A percentile compares a stretch with the other conserved stretches of the same genome.
Conservation (phyloP, 2,329 filamentous ascomycete species). For the Cyphellophora europaea region DNA sequence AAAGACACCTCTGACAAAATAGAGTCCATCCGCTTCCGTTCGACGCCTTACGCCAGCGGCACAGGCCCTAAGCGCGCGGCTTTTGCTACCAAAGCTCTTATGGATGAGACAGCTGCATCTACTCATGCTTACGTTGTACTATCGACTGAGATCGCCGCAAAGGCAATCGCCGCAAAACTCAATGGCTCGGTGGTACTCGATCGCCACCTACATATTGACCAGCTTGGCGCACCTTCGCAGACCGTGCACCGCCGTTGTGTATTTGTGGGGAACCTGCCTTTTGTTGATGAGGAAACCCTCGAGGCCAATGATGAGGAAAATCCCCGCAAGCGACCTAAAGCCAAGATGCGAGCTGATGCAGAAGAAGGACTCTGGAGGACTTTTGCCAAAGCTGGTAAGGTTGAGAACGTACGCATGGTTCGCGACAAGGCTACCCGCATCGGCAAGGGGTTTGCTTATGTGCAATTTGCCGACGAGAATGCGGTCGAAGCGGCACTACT, state of each 20-base stretch:
- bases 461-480: constrained; percentile 87
- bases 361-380: constrained; percentile 89
- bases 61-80: constrained; percentile 87
- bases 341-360: constrained; percentile 68
- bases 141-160: constrained; percentile 62
- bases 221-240: constrained; percentile 74
- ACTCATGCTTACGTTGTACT: constrained; percentile 94
- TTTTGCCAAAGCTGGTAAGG: constrained; percentile 66
- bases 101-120: constrained; percentile 83
- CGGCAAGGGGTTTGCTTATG: constrained; percentile 94
- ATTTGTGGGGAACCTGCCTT: constrained; percentile 92
- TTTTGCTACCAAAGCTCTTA: constrained; percentile 80
- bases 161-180: constrained; percentile 64
- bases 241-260: constrained; percentile 83
- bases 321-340: constrained; percentile 60
- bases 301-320: constrained; percentile 52
- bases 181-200: constrained; percentile 80
- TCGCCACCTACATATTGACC: constrained; percentile 84
- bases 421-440: constrained; percentile 84
- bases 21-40: constrained; percentile 89
- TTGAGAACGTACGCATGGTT: constrained; percentile 89
- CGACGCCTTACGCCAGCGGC: constrained; percentile 69
- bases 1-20: constrained; percentile 57
- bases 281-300: constrained; percentile 82
- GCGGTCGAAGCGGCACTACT: constrained; percentile 84